Conservation (phyloP, 2,329 filamentous ascomycete species). For the Zelopaecilomyces penicillatus region DNA sequence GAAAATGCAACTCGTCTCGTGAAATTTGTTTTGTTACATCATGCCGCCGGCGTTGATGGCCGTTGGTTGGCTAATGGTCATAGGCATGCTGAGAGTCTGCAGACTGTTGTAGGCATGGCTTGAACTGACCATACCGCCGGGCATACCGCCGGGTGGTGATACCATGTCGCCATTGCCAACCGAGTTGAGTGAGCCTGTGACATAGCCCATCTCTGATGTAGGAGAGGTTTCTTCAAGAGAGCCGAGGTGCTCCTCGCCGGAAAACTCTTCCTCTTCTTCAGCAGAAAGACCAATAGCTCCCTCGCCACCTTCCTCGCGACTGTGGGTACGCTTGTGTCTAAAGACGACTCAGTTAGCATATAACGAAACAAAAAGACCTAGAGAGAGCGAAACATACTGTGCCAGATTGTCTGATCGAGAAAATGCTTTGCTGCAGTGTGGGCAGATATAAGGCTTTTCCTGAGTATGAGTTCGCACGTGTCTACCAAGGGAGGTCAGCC, state of each 20-base stretch:
- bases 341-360: constrained; percentile 9
- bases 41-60: constrained; percentile 37
- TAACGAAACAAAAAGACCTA: constrained; percentile 12
- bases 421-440: constrained; percentile 97
- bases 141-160: constrained; percentile 11
- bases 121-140: constrained; percentile 14
- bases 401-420: constrained; percentile 97
- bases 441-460: constrained; percentile 96
- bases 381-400: constrained; percentile 58
- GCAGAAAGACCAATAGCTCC: constrained; percentile 58
- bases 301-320: constrained; percentile 54
- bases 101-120: constrained; percentile 45
- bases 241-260: constrained; percentile 75
- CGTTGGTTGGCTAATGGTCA: constrained; percentile 51
- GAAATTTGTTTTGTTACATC: constrained; percentile 25
- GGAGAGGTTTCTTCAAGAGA: constrained; percentile 74
- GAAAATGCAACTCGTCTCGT: constrained; percentile 7
- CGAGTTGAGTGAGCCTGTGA: constrained; percentile 42
- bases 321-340: constrained; percentile 77
- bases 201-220: constrained; percentile 56
- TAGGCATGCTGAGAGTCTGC: constrained; percentile 55
- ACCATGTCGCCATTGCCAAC: constrained; percentile 25
- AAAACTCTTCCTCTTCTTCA: constrained; percentile 76
- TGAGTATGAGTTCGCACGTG: constrained; percentile 99
- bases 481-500: constrained; percentile 43